These are phyloP conservation scores for Hymenoscyphus fructigenus DNA, from an alignment of 2,329 filamentous ascomycete genomes.

Conservation along the genomic window DNA sequence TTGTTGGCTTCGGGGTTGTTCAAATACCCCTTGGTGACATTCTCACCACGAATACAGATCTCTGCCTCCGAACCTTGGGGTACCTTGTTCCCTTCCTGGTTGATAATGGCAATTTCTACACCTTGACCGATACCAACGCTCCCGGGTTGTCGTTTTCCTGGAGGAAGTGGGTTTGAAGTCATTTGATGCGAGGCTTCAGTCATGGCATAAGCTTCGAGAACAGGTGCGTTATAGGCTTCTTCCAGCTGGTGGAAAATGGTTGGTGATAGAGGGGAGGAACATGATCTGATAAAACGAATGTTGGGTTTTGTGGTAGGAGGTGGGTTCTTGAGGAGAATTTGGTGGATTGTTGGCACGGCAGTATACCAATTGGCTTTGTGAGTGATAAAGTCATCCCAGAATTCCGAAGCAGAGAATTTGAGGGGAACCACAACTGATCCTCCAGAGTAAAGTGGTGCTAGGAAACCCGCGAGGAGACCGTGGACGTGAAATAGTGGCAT, in stretches of 20 bases:
- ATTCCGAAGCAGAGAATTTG: constrained; percentile 79
- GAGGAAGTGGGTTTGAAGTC: constrained; percentile 73
- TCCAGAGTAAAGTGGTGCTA: constrained; percentile 72
- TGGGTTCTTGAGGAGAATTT: constrained; percentile 77
- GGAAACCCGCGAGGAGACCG: constrained; percentile 78
- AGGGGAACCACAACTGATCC: constrained; percentile 77
- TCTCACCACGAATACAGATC: constrained; percentile 79
- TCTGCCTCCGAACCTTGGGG: constrained; percentile 71
- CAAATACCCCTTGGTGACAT: constrained; percentile 81
- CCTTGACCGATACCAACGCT: constrained; percentile 82
- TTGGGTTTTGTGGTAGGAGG: constrained; percentile 64
- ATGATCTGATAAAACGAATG: constrained; percentile 86
- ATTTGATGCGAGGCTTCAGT: constrained; percentile 86
- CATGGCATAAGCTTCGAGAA: constrained; percentile 90
- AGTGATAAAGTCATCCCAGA: constrained; percentile 75
- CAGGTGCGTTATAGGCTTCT: constrained; percentile 71
- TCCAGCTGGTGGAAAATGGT: constrained; percentile 81
- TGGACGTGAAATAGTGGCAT: constrained; percentile 93
- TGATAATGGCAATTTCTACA: constrained; percentile 76
- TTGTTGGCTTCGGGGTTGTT: constrained; percentile 79
- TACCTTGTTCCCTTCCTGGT: constrained; percentile 66
- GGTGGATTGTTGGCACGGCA: constrained; percentile 89
- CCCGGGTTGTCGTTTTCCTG: constrained; percentile 72
- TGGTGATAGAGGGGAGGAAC: constrained; percentile 79
- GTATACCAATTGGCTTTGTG: constrained; percentile 89